Conservation (phyloP, 306 rosid genomes). For the Cucurbita ficifolia region DNA sequence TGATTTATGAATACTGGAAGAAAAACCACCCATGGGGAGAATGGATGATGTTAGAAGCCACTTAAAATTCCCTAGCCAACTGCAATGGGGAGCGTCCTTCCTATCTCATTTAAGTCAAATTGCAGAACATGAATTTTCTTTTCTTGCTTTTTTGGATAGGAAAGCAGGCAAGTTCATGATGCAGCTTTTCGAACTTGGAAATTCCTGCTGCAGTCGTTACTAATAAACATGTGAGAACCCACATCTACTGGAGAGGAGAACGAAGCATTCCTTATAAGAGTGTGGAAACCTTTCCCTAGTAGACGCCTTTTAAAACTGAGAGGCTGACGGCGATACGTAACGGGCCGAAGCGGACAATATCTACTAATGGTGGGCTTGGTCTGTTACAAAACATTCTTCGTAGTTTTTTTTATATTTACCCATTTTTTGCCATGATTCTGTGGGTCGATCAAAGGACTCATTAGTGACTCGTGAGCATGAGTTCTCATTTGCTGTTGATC, state of each 20-base stretch:
- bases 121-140: not conserved
- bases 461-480: not conserved
- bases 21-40: not conserved
- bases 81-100: not conserved
- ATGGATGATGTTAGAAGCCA: not conserved
- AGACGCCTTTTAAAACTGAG: no score
- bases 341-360: no score
- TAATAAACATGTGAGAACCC: not conserved
- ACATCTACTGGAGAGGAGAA: no score
- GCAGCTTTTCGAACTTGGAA: not conserved
- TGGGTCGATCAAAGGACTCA: not conserved
- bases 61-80: not conserved
- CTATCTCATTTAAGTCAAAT: not conserved
- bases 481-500: not conserved
- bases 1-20: not conserved
- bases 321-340: no score
- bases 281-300: no score
- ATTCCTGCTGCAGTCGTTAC: not conserved
- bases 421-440: not conserved
- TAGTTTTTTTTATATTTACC: not conserved
- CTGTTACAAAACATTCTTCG: no score
- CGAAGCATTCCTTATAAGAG: no score
- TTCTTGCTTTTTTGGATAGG: not conserved
- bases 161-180: not conserved
- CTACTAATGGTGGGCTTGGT: no score